phyloP scores from a whole-genome alignment of 2,329 filamentous ascomycete species.

The Talaromyces amestolkiae region DNA sequence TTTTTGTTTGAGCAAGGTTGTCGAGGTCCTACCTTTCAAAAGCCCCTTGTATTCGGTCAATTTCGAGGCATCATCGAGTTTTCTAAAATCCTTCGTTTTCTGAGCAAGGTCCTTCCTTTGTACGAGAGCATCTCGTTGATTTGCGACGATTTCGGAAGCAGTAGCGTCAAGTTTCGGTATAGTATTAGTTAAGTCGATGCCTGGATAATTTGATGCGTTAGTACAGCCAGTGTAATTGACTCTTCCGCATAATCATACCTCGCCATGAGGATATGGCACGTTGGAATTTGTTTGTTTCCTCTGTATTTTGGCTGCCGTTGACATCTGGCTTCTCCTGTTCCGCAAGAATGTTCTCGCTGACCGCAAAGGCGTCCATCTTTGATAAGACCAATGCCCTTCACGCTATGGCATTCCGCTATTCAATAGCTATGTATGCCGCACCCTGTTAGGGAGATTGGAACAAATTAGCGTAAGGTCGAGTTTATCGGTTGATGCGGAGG shows the following conservation, averaged over 20 bases:
- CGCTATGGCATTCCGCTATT: conserved; percentile 13
- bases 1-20: neutral
- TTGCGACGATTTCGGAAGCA: conserved; percentile 89
- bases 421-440: neutral
- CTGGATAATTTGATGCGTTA: conserved; percentile 46
- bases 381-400: neutral
- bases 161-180: conserved; percentile 84
- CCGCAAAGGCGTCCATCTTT: conserved; percentile 45
- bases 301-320: conserved; percentile 35
- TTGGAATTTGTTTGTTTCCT: conserved; percentile 89
- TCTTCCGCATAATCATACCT: conserved; percentile 57
- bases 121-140: conserved; percentile 91
- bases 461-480: neutral
- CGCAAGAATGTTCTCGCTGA: conserved; percentile 40
- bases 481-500: conserved; percentile 18
- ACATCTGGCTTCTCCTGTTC: conserved; percentile 30
- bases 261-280: conserved; percentile 94
- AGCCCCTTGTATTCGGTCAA: conserved; percentile 83
- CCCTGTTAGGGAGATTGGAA: neutral
- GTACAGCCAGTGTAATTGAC: neutral
- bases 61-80: conserved; percentile 85
- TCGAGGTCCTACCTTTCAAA: conserved; percentile 66
- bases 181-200: conserved; percentile 80
- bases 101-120: conserved; percentile 97
- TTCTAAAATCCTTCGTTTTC: conserved; percentile 97